Evolutionary conservation across 140 eudicot genomes (phyloP).

Genomic region (Flaveria floridana): DNA sequence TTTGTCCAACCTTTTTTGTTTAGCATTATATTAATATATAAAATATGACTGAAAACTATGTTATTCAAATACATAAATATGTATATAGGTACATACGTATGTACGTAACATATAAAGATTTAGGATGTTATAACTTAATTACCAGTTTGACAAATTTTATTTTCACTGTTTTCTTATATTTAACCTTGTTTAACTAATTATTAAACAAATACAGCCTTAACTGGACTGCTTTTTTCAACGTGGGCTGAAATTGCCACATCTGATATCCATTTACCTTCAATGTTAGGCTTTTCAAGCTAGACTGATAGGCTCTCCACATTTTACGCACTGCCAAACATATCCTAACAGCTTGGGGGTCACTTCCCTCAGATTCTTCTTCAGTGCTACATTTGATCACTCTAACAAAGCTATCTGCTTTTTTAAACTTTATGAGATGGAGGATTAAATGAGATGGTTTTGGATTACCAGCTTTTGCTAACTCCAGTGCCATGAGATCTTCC

Average conservation of each 20-base stretch:
- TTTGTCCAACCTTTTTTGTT: not conserved
- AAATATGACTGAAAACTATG: not conserved
- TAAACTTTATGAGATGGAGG: constrained; percentile 71
- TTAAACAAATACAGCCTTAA: not conserved
- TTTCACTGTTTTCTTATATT: not conserved
- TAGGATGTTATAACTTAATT: not conserved
- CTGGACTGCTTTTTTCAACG: not conserved
- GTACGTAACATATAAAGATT: too few species aligned
- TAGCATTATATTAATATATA: not conserved
- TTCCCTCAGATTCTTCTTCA: constrained; percentile 58
- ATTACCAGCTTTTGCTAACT: constrained; percentile 82
- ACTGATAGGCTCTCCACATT: constrained; percentile 79
- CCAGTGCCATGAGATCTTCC: constrained; percentile 88
- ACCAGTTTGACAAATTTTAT: not conserved
- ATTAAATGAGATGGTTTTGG: constrained; percentile 75
- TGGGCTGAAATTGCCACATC: not conserved
- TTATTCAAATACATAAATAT: not conserved
- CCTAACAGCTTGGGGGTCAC: constrained; percentile 81
- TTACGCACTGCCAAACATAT: constrained; percentile 70
- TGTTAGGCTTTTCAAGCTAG: constrained; percentile 48
- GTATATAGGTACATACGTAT: too few species aligned
- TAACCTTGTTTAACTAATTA: not conserved
- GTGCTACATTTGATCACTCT: constrained; percentile 78
- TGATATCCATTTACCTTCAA: constrained; percentile 49
- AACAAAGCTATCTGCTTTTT: constrained; percentile 70